Conservation (phyloP, 164 flowering plant species). For the Pachysandra terminalis region DNA sequence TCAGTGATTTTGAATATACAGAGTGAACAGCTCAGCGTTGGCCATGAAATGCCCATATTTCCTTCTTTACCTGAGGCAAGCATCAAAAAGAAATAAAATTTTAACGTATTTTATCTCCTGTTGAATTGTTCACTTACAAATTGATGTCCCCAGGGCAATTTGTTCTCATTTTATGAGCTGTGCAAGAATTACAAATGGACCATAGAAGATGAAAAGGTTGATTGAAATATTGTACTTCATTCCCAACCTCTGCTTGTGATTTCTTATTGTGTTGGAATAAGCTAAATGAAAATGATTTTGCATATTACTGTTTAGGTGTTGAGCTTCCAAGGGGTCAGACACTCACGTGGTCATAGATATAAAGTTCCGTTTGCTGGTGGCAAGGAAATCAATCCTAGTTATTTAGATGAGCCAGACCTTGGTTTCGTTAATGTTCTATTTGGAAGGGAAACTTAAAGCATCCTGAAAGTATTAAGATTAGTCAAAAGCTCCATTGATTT, state of each 20-base stretch:
- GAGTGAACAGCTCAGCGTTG: conserved; percentile 71
- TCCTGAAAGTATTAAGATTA: neutral
- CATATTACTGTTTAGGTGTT: conserved; percentile 41
- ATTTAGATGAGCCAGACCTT: conserved; percentile 31
- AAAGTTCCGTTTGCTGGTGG: conserved; percentile 14
- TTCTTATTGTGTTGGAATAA: neutral
- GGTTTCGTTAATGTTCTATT: conserved; percentile 41
- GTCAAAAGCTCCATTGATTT: neutral
- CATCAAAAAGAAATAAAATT: conserved; percentile 7
- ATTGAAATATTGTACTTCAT: neutral
- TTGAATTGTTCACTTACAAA: conserved; percentile 8
- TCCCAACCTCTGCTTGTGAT: neutral
- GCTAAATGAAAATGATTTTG: neutral
- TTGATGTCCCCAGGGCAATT: conserved; percentile 52
- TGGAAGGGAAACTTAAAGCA: conserved; percentile 51
- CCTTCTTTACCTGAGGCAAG: conserved; percentile 64
- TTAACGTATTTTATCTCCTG: neutral
- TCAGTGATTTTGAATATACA: conserved; percentile 57
- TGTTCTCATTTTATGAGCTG: conserved; percentile 89
- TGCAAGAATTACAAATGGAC: conserved; percentile 81
- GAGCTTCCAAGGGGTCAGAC: conserved; percentile 32
- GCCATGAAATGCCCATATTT: conserved; percentile 67
- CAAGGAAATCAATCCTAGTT: conserved; percentile 14
- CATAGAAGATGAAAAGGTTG: conserved; percentile 72
- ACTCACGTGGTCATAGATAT: conserved; percentile 16